Percentiles rank a stretch among this genome's conserved stretches.
Conservation (phyloP, 78 protist species). For the Dictyostelium discoideum region dicty_2.7 NC_007088.5:2303501-2304000, state of each 20-base stretch:
- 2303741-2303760: neutral
- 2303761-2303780: neutral
- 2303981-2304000: too few species aligned
- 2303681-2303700: neutral
- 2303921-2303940: neutral
- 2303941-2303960: too few species aligned
- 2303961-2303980: too few species aligned
- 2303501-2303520: too few species aligned
- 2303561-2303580: too few species aligned
- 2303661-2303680: too few species aligned
- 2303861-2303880: neutral
- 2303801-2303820: neutral
- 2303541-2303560: too few species aligned
- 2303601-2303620: neutral
- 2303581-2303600: neutral
- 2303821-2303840: neutral
- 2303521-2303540: neutral
- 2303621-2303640: too few species aligned
- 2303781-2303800: neutral
- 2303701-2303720: neutral
- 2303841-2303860: neutral
- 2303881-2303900: neutral
- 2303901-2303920: neutral
- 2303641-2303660: neutral
- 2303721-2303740: neutral